Conservation (phyloP, 169 alveolate species). For the Eimeria zaria region DNA sequence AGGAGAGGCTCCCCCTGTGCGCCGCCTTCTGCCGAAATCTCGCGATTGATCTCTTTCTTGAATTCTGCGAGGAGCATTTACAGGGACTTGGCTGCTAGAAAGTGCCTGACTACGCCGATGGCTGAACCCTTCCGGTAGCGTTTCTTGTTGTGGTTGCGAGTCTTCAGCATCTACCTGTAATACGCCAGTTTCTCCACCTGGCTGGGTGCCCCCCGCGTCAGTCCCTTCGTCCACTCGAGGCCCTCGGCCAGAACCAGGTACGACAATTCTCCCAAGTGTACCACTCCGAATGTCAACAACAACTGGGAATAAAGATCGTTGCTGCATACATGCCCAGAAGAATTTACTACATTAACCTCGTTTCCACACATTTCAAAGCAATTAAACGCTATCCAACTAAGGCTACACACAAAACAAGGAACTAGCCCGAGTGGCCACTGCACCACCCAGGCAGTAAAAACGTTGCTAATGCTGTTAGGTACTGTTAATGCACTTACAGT, state of each 20-base stretch:
- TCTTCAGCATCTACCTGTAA: not conserved
- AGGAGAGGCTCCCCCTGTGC: slow-evolving; percentile 25
- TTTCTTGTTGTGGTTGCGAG: slow-evolving; percentile 8
- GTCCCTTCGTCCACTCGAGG: slow-evolving; percentile 3
- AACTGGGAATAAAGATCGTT: slow-evolving; percentile 37
- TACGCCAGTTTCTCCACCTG: slow-evolving; percentile 21
- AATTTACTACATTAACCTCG: not conserved
- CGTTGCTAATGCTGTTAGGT: not conserved
- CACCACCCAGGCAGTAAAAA: not conserved
- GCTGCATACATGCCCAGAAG: slow-evolving; percentile 38
- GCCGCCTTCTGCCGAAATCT: slow-evolving; percentile 60
- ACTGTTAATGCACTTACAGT: not conserved
- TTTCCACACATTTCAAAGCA: not conserved
- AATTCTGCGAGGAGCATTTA: slow-evolving; percentile 10
- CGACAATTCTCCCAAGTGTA: slow-evolving; percentile 31
- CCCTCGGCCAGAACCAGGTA: slow-evolving; percentile 24
- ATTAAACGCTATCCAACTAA: not conserved
- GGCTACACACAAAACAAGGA: no score
- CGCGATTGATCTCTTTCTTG: slow-evolving; percentile 54
- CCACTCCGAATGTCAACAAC: slow-evolving; percentile 33
- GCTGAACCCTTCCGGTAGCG: not conserved
- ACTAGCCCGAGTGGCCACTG: not conserved
- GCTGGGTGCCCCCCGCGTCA: not conserved
- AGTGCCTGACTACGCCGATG: slow-evolving; percentile 11
- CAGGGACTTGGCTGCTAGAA: not conserved